Evolutionary conservation across 1,284 basidiomycete species (phyloP).

Genomic region (Trametes sp.): DNA sequence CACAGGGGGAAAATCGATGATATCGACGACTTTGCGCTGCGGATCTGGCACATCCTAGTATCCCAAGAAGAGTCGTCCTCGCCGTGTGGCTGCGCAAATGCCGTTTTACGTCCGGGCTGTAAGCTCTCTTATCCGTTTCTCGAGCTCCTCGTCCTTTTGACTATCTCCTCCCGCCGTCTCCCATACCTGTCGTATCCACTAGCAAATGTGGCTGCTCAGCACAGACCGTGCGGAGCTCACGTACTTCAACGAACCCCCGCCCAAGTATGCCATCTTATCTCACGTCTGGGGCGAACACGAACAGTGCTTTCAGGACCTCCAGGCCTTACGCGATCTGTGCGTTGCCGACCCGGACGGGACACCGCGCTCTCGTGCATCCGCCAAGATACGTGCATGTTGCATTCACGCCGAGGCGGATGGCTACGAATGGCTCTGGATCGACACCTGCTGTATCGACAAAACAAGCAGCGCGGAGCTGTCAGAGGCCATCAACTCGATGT

Average conservation of each 20-base stretch:
- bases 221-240: slow-evolving; percentile 9
- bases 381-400: slow-evolving; percentile 10
- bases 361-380: slow-evolving; percentile 1
- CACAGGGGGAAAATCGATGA: neutral
- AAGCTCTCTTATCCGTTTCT: neutral
- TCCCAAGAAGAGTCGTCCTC: neutral
- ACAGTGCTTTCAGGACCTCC: slow-evolving; percentile 16
- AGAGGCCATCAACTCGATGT: slow-evolving; percentile 13
- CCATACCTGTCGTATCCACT: neutral
- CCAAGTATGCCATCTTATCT: slow-evolving; percentile 16
- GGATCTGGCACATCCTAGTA: neutral
- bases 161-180: neutral
- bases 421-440: slow-evolving; percentile 18
- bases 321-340: neutral
- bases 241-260: slow-evolving; percentile 7
- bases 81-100: neutral
- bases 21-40: neutral
- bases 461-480: slow-evolving; percentile 16
- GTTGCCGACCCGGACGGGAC: neutral
- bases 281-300: slow-evolving; percentile 14
- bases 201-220: slow-evolving; percentile 16
- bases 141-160: neutral
- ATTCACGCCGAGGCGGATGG: slow-evolving; percentile 17
- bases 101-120: neutral
- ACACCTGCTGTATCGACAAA: slow-evolving; percentile 18